A percentile compares a stretch with the other conserved stretches of the same genome.
These are phyloP conservation scores for Spinellus fusiger DNA, from an alignment of 192 early-diverging fungal species.

Conservation along the genomic window DNA sequence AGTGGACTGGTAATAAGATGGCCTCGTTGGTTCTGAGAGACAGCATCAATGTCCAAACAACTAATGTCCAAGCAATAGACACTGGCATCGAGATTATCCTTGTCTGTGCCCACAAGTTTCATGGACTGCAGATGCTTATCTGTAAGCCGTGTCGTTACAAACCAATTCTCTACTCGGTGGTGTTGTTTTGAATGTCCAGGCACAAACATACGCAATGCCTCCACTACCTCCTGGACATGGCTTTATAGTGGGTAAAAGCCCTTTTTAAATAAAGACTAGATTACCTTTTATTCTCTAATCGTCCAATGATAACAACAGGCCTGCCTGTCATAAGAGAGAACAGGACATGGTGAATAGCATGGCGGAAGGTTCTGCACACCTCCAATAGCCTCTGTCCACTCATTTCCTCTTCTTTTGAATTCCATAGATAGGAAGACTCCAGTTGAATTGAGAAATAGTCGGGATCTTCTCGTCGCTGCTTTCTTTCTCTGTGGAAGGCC, in stretches of 20 bases:
- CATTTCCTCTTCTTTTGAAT: not conserved
- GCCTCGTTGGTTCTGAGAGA: conserved; percentile 5
- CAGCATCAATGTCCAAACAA: conserved; percentile 24
- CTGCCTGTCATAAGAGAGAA: conserved; percentile 31
- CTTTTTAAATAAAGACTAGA: not conserved
- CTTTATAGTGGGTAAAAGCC: conserved; percentile 2
- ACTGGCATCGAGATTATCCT: conserved; percentile 22
- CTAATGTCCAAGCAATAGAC: conserved; percentile 23
- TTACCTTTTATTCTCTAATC: conserved; percentile 2
- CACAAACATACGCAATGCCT: conserved; percentile 26
- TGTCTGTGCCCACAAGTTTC: conserved; percentile 21
- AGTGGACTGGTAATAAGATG: conserved; percentile 21
- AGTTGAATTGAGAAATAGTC: not conserved
- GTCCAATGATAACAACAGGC: conserved; percentile 21
- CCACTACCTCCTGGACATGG: conserved; percentile 16
- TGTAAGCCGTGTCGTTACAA: conserved; percentile 1
- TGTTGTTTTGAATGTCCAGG: conserved; percentile 16
- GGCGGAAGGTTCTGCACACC: not conserved
- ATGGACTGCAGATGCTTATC: conserved; percentile 12
- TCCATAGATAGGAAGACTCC: conserved; percentile 10
- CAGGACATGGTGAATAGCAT: conserved; percentile 27
- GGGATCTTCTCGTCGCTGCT: no score
- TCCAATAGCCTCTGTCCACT: not conserved
- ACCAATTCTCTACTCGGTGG: conserved; percentile 27
- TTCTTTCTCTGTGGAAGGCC: no score